Base-by-base conservation (phyloP, 306 rosid genomes). In the Luffa aegyptiaca region DNA sequence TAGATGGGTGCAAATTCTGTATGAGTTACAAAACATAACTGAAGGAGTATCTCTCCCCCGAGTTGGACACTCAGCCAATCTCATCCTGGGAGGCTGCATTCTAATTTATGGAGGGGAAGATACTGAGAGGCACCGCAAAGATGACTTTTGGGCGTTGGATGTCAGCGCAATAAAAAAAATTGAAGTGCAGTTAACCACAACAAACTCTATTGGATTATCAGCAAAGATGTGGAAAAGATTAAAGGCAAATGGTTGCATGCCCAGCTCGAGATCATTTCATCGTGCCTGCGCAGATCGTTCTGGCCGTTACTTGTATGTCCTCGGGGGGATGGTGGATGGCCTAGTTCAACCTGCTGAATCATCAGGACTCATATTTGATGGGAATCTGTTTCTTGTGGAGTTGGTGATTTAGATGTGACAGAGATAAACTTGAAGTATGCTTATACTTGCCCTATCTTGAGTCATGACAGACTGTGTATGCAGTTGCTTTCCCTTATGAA, bases 291-390 rank as follows among this genome's bases (percentile, higher is more conserved):
- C 87, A 6, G 98, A 94, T 75, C 85, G 72, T 56, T 93, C 93
- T 0, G 94, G 97, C 6, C 87, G 84, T 42, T 83, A 80, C 81
- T 41, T 91, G 84, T 93, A 90, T 46, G 84, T 93, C 35, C 90
- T 90, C 81, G 98, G 98, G n/a, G 98, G 98, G 84, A 93, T 93
- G 98, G 91, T 88, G 72, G 97, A 91, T 85, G 91, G 89, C 21
- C 33, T 77, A 41, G 82, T 87, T 81, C 92, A 84, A 80, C 85
- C 86, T 36, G 64, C 74, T 72, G 92, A 83, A 56, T 53, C 91
- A 42, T 65, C 86, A 37, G 98, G 88, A 58, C 86, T 91, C 64
- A 81, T 85, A 84, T 93, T 93, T 88, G 98, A 94, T 83, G 87
- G 88, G 36, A 97, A 94, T 78, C 90, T 91, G 52, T 88, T 92